phyloP scores from a whole-genome alignment of 495 filamentous ascomycete genomes.

The Daldinia vernicosa region DNA sequence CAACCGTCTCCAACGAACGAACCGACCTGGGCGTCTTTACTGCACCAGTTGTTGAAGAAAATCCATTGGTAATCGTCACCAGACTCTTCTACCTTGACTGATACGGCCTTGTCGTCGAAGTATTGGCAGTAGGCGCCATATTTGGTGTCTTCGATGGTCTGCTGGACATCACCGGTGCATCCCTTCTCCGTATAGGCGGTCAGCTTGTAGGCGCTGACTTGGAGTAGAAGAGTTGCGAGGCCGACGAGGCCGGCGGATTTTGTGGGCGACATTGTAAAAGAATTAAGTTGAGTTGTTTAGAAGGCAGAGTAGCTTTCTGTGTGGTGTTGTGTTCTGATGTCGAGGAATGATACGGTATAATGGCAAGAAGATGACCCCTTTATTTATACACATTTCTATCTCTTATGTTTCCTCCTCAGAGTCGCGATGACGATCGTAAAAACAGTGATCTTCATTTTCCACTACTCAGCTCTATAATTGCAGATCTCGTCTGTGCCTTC shows the following conservation, averaged over 20 bases:
- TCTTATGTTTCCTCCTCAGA: not conserved
- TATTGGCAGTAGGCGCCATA: not conserved
- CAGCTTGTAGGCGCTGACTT: slow-evolving; percentile 22
- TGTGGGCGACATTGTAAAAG: not conserved
- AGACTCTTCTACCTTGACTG: not conserved
- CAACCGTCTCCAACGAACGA: not conserved
- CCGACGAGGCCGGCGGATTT: slow-evolving; percentile 3
- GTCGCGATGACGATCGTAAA: not conserved
- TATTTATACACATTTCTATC: not conserved
- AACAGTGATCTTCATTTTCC: not conserved
- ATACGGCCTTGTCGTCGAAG: not conserved
- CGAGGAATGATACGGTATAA: not conserved
- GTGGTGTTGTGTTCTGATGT: not conserved
- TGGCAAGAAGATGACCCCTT: not conserved
- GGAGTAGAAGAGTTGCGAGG: slow-evolving; percentile 18
- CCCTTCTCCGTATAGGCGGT: slow-evolving; percentile 22
- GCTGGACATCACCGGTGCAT: slow-evolving; percentile 16
- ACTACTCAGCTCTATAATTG: not conserved
- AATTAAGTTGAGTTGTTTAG: not conserved
- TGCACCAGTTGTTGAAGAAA: not conserved
- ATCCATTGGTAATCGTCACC: not conserved
- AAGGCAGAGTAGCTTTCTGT: not conserved
- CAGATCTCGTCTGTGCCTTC: not conserved
- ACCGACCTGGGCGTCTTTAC: not conserved
- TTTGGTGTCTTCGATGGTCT: not conserved